A percentile compares a stretch with the other conserved stretches of the same genome.
phyloP scores from a whole-genome alignment of 441 rosid species.

The Pelargonium citronellum region DNA sequence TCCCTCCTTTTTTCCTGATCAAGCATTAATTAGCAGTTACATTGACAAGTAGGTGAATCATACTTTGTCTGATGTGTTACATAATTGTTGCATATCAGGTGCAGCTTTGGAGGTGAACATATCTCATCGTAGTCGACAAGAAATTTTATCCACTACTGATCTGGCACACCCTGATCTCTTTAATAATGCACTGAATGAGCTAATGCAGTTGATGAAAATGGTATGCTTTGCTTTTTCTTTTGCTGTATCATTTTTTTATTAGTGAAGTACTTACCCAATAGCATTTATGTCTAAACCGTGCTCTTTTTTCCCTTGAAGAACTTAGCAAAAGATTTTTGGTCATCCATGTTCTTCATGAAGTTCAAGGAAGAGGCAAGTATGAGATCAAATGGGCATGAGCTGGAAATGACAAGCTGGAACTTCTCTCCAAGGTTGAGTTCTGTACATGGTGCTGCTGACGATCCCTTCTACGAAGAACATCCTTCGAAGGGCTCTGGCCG shows the following conservation, averaged over 20 bases:
- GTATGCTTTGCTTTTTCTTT: constrained; percentile 23
- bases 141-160: constrained; percentile 57
- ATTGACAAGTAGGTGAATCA: no score
- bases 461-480: constrained; percentile 77
- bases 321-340: constrained; percentile 80
- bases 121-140: constrained; percentile 65
- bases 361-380: constrained; percentile 61
- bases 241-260: no score
- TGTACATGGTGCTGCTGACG: constrained; percentile 54
- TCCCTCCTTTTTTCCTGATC: no score
- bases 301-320: constrained; percentile 36
- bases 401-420: constrained; percentile 52
- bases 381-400: constrained; percentile 37
- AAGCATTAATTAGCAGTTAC: no score
- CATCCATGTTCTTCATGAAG: constrained; percentile 74
- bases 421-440: constrained; percentile 72
- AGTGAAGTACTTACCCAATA: no score
- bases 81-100: constrained; percentile 39
- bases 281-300: neutral
- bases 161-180: constrained; percentile 63
- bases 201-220: constrained; percentile 76
- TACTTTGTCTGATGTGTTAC: neutral
- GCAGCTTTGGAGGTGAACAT: constrained; percentile 80
- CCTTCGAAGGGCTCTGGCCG: constrained; percentile 35
- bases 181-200: constrained; percentile 57